phyloP scores from a whole-genome alignment of 768 basidiomycete species.

The Megacollybia marginata region DNA sequence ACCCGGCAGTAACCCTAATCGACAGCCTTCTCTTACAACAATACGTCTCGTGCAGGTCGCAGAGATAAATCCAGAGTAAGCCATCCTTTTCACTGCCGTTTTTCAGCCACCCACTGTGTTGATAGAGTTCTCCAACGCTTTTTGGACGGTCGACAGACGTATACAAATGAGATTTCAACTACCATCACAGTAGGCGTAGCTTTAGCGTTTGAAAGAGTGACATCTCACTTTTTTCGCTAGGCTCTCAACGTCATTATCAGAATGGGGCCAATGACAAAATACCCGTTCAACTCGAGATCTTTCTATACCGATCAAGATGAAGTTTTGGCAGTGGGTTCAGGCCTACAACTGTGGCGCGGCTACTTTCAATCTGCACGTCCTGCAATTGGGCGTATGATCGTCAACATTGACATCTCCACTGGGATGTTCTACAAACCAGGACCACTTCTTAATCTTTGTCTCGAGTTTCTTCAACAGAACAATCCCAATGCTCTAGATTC shows the following conservation, averaged over 20 bases:
- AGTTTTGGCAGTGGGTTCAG: constrained; percentile 40
- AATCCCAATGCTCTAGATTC: constrained; percentile 17
- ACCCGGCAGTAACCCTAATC: constrained; percentile 30
- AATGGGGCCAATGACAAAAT: constrained; percentile 61
- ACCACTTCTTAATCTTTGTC: constrained; percentile 45
- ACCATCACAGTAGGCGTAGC: constrained; percentile 45
- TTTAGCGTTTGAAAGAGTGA: constrained; percentile 11
- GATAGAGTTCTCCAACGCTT: constrained; percentile 56
- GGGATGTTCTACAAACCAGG: constrained; percentile 72
- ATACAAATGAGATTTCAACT: constrained; percentile 58
- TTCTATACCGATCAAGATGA: constrained; percentile 62
- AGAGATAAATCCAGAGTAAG: constrained; percentile 39
- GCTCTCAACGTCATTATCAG: constrained; percentile 70
- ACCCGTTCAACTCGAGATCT: constrained; percentile 67
- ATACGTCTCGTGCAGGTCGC: constrained; percentile 51
- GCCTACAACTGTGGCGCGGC: constrained; percentile 70
- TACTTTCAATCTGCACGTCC: constrained; percentile 79
- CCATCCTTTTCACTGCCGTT: neutral
- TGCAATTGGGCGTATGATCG: constrained; percentile 49
- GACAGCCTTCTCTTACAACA: constrained; percentile 43
- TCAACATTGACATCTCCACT: constrained; percentile 76
- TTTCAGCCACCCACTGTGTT: neutral
- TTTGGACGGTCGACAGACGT: constrained; percentile 53
- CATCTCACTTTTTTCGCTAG: too few species aligned
- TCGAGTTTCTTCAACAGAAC: constrained; percentile 41